Evolutionary conservation across 306 rosid genomes (phyloP).

Genomic region (Cicer judaicum): DNA sequence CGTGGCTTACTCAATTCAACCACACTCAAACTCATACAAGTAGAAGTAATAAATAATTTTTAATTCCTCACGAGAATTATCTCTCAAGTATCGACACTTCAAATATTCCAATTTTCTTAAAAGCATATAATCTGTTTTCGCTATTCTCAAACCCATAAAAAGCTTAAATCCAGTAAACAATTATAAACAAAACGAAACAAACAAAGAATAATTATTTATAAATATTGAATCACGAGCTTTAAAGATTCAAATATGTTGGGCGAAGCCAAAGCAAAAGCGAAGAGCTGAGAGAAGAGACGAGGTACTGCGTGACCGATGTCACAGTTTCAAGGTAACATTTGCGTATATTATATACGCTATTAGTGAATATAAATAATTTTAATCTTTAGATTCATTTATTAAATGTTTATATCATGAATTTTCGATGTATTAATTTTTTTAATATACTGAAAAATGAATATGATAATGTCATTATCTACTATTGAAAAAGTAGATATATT

Average conservation of each 20-base stretch:
- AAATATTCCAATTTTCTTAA: slow-evolving; percentile 64
- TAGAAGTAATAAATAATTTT: slow-evolving; percentile 28
- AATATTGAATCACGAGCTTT: slow-evolving; percentile 49
- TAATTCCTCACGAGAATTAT: slow-evolving; percentile 51
- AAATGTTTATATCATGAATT: too few relatives aligned
- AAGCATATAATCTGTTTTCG: slow-evolving; percentile 59
- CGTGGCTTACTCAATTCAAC: slow-evolving; percentile 44
- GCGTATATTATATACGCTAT: not conserved
- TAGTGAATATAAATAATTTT: too few relatives aligned
- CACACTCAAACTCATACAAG: not conserved
- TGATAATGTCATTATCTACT: too few relatives aligned
- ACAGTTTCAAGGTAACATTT: slow-evolving; percentile 6
- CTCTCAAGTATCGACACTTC: slow-evolving; percentile 2
- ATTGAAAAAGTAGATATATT: too few relatives aligned
- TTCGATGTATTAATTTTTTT: too few relatives aligned
- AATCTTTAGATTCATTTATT: too few relatives aligned
- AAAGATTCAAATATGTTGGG: slow-evolving; percentile 52
- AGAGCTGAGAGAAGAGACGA: slow-evolving; percentile 27
- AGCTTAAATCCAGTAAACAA: slow-evolving; percentile 49
- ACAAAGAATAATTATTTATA: slow-evolving; percentile 43
- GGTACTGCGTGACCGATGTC: slow-evolving; percentile 37
- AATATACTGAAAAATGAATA: too few relatives aligned
- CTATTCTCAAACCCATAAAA: slow-evolving; percentile 49
- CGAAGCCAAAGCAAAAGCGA: slow-evolving; percentile 52
- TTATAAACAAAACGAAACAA: slow-evolving; percentile 40